phyloP scores from a whole-genome alignment of 768 basidiomycete genomes.

The Kockovaella imperatae region DNA sequence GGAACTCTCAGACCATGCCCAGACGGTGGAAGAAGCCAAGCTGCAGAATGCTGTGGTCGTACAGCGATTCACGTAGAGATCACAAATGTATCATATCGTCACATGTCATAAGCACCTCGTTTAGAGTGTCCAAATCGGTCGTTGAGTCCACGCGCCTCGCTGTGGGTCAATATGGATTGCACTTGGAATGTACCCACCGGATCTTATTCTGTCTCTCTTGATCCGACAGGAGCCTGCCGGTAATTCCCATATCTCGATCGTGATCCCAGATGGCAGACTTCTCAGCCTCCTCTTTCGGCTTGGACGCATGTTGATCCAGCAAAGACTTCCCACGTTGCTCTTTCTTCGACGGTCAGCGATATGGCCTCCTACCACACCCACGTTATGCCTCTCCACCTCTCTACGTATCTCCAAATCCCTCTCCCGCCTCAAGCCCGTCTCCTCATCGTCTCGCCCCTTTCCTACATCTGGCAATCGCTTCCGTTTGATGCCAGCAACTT shows the following conservation, averaged over 20 bases:
- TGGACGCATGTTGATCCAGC: slow-evolving; percentile 38
- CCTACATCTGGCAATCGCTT: slow-evolving; percentile 50
- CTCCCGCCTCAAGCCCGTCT: slow-evolving; percentile 39
- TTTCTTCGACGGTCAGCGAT: slow-evolving; percentile 11
- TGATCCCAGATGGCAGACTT: slow-evolving; percentile 81
- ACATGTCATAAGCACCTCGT: slow-evolving; percentile 41
- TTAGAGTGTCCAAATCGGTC: slow-evolving; percentile 65
- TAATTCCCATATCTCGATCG: slow-evolving; percentile 75
- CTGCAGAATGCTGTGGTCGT: slow-evolving; percentile 76
- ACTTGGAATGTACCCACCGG: slow-evolving; percentile 35
- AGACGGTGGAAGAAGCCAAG: slow-evolving; percentile 65
- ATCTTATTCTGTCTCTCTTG: slow-evolving; percentile 67
- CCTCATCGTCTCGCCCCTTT: slow-evolving; percentile 40
- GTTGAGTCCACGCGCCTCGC: slow-evolving; percentile 68
- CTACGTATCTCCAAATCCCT: slow-evolving; percentile 61
- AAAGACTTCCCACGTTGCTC: slow-evolving; percentile 32
- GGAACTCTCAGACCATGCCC: slow-evolving; percentile 56
- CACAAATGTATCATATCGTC: too few species aligned
- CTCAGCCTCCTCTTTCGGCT: slow-evolving; percentile 51
- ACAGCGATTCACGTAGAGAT: slow-evolving; percentile 53
- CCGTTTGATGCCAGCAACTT: slow-evolving; percentile 78
- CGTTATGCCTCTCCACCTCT: slow-evolving; percentile 65
- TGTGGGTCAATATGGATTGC: neutral
- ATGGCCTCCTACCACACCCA: slow-evolving; percentile 13
- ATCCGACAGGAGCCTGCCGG: slow-evolving; percentile 85